Evolutionary conservation across 345 rosid genomes (phyloP).

Genomic region (Eucalyptus guilfoylei): DNA sequence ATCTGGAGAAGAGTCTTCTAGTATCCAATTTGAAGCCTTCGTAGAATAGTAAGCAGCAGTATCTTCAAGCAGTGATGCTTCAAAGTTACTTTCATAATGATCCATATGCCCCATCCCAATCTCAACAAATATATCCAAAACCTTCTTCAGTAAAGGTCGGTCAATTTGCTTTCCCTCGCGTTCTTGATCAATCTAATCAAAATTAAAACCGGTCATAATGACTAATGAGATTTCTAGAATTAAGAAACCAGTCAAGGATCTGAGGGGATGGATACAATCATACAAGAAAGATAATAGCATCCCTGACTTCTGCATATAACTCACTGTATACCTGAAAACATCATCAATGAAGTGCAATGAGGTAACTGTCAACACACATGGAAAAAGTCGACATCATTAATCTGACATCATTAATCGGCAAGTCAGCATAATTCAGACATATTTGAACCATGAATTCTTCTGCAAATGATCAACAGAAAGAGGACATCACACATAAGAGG

Average conservation of each 20-base stretch:
- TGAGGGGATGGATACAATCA: not conserved
- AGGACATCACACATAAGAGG: not conserved
- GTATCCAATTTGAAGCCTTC: slow-evolving; percentile 83
- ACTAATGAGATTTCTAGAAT: not conserved
- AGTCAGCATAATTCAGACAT: not conserved
- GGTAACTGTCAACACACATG: not conserved
- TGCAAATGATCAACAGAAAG: not conserved
- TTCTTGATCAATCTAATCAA: slow-evolving; percentile 40
- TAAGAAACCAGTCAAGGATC: not conserved
- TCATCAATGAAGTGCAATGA: not conserved
- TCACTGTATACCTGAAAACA: slow-evolving; percentile 12
- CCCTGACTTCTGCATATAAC: slow-evolving; percentile 14
- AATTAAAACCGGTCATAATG: not conserved
- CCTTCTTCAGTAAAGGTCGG: slow-evolving; percentile 42
- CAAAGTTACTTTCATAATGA: slow-evolving; percentile 38
- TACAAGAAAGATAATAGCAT: slow-evolving; percentile 21
- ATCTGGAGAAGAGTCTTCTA: slow-evolving; percentile 71
- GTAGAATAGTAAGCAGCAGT: slow-evolving; percentile 72
- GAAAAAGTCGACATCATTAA: not conserved
- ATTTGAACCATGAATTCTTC: not conserved
- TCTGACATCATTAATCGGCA: not conserved
- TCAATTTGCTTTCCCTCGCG: slow-evolving; percentile 53
- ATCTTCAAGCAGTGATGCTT: slow-evolving; percentile 48
- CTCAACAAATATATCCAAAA: slow-evolving; percentile 42
- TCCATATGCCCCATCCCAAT: slow-evolving; percentile 48